These are phyloP conservation scores for Apiotrichum sp. DNA, from an alignment of 1,284 basidiomycete species.

Conservation along the genomic window DNA sequence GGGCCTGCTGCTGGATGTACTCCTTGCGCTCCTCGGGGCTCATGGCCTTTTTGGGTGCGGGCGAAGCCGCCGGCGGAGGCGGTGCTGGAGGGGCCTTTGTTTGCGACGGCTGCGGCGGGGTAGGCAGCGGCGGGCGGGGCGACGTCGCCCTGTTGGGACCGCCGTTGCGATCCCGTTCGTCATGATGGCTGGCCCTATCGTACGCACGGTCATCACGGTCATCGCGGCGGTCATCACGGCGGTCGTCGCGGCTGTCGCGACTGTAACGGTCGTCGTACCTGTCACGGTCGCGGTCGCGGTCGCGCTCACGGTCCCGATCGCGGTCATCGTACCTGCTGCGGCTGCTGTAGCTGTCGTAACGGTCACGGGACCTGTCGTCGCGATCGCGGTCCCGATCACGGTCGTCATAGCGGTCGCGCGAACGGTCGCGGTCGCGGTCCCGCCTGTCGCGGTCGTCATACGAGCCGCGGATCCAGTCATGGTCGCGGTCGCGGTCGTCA, in stretches of 20 bases:
- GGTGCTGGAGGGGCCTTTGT: slow-evolving; percentile 12
- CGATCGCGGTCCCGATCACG: slow-evolving; percentile 38
- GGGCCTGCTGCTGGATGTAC: slow-evolving; percentile 73
- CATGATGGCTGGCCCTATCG: background rate
- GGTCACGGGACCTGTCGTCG: background rate
- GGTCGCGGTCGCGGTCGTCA: slow-evolving; percentile 49
- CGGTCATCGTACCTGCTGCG: slow-evolving; percentile 1
- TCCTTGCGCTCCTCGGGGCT: slow-evolving; percentile 76
- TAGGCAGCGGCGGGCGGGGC: slow-evolving; percentile 11
- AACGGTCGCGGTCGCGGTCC: slow-evolving; percentile 41
- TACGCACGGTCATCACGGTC: slow-evolving; percentile 18
- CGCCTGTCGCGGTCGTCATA: slow-evolving; percentile 47
- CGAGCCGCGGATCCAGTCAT: slow-evolving; percentile 46
- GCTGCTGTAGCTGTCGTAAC: slow-evolving; percentile 10
- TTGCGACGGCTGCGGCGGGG: background rate
- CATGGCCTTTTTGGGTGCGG: slow-evolving; percentile 57
- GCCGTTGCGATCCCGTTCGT: slow-evolving; percentile 36
- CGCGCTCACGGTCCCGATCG: slow-evolving; percentile 21
- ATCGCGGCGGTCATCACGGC: slow-evolving; percentile 26
- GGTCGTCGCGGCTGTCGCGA: slow-evolving; percentile 10
- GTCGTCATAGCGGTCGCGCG: slow-evolving; percentile 22
- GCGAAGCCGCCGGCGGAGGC: slow-evolving; percentile 29
- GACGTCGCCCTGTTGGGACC: background rate
- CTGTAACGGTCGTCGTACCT: slow-evolving; percentile 28
- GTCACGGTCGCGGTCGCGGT: slow-evolving; percentile 19